phyloP scores from a whole-genome alignment of 164 flowering plant species.

The Magnolia kwangsiensis region DNA sequence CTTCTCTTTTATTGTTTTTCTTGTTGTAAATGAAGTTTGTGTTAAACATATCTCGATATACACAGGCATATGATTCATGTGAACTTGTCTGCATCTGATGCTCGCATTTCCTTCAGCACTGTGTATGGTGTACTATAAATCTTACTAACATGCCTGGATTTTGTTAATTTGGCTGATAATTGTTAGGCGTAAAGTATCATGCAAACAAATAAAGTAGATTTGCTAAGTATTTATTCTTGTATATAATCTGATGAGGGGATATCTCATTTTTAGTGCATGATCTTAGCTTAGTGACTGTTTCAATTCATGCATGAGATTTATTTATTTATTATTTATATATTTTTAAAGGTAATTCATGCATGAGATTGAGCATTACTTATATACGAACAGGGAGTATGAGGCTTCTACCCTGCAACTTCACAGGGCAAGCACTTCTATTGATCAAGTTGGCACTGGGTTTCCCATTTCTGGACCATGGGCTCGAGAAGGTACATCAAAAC shows the following conservation, averaged over 20 bases:
- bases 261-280: constrained; percentile 1
- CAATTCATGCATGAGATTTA: too few species aligned
- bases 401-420: constrained; percentile 15
- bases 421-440: constrained; percentile 17
- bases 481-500: constrained; percentile 13
- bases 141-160: not conserved
- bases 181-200: not conserved
- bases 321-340: not conserved
- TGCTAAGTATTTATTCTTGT: not conserved
- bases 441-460: constrained; percentile 12
- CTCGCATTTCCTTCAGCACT: not conserved
- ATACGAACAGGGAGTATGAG: constrained; percentile 34
- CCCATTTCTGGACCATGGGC: constrained; percentile 5
- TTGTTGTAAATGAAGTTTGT: not conserved
- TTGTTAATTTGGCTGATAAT: not conserved
- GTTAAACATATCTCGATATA: not conserved
- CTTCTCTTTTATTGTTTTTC: not conserved
- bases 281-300: not conserved
- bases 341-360: not conserved
- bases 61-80: not conserved
- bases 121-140: not conserved
- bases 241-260: not conserved
- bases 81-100: not conserved
- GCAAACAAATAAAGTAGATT: not conserved
- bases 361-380: constrained; percentile 2